Percentiles rank a stretch among this genome's conserved stretches.
Evolutionary conservation across 352 stramenopile genomes (phyloP).

Genomic region (Globisporangium nodosum): DNA sequence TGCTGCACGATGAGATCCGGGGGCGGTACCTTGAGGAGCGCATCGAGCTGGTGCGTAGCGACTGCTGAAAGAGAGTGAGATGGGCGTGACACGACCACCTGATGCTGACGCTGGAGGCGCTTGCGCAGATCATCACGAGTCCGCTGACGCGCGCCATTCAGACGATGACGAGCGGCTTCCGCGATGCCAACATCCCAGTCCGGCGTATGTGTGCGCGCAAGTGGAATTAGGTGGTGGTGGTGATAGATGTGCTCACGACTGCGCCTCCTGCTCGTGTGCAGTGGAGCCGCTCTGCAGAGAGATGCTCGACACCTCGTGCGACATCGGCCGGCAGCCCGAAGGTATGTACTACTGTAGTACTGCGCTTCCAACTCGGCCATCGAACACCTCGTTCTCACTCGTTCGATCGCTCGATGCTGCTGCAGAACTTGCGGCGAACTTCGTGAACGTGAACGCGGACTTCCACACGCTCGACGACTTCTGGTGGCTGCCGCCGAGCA

Average conservation of each 20-base stretch:
- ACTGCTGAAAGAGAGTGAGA: background rate
- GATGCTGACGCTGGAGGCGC: background rate
- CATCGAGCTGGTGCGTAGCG: slow-evolving; percentile 58
- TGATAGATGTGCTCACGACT: background rate
- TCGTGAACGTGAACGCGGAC: slow-evolving; percentile 25
- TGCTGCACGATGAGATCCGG: slow-evolving; percentile 39
- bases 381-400: background rate
- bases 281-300: slow-evolving; percentile 72
- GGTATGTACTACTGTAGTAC: slow-evolving; percentile 14
- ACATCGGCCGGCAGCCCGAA: slow-evolving; percentile 59
- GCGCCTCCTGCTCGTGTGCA: slow-evolving; percentile 12
- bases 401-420: background rate
- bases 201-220: slow-evolving; percentile 24
- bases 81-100: background rate
- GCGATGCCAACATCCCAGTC: slow-evolving; percentile 43
- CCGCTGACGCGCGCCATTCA: slow-evolving; percentile 80
- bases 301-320: slow-evolving; percentile 81
- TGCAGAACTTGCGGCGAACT: slow-evolving; percentile 34
- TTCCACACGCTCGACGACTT: slow-evolving; percentile 39
- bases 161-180: slow-evolving; percentile 65
- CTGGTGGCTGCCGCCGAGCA: slow-evolving; percentile 61
- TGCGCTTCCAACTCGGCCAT: no score
- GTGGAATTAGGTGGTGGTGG: background rate
- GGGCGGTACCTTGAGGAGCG: slow-evolving; percentile 40
- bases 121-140: slow-evolving; percentile 66